Conservation (phyloP, 345 rosid genomes). For the Firmiana major region DNA sequence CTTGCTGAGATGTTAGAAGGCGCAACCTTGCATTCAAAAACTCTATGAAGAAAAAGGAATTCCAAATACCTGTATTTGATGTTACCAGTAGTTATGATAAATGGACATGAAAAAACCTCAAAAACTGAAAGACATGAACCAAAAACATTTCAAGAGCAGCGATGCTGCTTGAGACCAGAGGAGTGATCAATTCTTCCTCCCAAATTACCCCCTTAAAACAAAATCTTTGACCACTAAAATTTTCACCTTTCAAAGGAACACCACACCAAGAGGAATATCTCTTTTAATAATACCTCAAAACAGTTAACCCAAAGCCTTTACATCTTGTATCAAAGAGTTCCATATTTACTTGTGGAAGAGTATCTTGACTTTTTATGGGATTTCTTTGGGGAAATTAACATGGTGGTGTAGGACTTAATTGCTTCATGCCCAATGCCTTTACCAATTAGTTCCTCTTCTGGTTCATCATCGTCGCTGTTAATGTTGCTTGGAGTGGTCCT, state of each 20-base stretch:
- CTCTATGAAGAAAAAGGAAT: not conserved
- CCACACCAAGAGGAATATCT: not conserved
- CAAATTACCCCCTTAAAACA: not conserved
- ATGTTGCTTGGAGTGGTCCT: constrained; percentile 44
- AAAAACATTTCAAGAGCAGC: constrained; percentile 11
- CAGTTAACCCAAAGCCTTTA: not conserved
- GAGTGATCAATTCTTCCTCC: not conserved
- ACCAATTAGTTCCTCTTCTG: constrained; percentile 21
- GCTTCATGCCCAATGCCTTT: constrained; percentile 27
- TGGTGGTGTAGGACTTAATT: constrained; percentile 31
- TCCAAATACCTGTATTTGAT: not conserved
- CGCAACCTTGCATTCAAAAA: too few species aligned
- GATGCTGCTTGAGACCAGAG: not conserved
- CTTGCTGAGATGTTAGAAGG: not conserved
- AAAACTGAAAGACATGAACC: not conserved
- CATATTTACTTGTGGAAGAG: not conserved
- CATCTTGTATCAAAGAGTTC: not conserved
- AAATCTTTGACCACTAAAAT: constrained; percentile 5
- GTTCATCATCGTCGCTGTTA: constrained; percentile 66
- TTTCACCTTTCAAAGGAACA: not conserved
- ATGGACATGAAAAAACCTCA: constrained; percentile 4
- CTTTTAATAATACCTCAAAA: not conserved
- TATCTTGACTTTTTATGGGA: constrained; percentile 26
- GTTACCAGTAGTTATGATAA: not conserved
- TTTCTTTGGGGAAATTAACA: constrained; percentile 55